A percentile compares a stretch with the other conserved stretches of the same genome.
phyloP scores from a whole-genome alignment of 805 yeast species.

The Yamadazyma takamatsuzukensis region DNA sequence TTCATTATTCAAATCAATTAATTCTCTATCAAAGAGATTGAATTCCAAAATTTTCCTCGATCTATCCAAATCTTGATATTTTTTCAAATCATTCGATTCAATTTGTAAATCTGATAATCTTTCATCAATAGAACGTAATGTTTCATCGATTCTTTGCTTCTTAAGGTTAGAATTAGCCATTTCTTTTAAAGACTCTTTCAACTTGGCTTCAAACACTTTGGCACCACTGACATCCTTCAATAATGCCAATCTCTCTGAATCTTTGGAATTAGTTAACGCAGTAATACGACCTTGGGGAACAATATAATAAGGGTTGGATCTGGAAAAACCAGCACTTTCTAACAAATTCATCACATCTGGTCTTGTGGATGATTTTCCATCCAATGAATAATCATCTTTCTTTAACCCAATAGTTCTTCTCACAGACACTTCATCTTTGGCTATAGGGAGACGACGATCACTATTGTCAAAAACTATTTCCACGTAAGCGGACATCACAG shows the following conservation, averaged over 20 bases:
- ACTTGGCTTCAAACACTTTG: conserved; percentile 76
- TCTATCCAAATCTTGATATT: conserved; percentile 64
- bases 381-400: conserved; percentile 85
- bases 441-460: conserved; percentile 70
- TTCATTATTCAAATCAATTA: conserved; percentile 54
- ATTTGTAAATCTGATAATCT: conserved; percentile 74
- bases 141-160: conserved; percentile 68
- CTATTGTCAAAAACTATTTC: conserved; percentile 83
- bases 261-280: conserved; percentile 83
- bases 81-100: conserved; percentile 72
- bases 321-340: conserved; percentile 90
- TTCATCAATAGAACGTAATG: conserved; percentile 64
- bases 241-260: conserved; percentile 70
- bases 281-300: conserved; percentile 97
- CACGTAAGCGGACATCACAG: conserved; percentile 89
- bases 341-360: conserved; percentile 76
- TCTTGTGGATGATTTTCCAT: conserved; percentile 73
- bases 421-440: conserved; percentile 64
- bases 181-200: conserved; percentile 74
- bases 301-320: conserved; percentile 88
- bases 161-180: conserved; percentile 71
- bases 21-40: conserved; percentile 73
- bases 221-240: conserved; percentile 96
- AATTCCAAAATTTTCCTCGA: conserved; percentile 70
- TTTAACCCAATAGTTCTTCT: conserved; percentile 91